Evolutionary conservation across 352 stramenopile genomes (phyloP).

Genomic region (Globisporangium orthogonon): DNA sequence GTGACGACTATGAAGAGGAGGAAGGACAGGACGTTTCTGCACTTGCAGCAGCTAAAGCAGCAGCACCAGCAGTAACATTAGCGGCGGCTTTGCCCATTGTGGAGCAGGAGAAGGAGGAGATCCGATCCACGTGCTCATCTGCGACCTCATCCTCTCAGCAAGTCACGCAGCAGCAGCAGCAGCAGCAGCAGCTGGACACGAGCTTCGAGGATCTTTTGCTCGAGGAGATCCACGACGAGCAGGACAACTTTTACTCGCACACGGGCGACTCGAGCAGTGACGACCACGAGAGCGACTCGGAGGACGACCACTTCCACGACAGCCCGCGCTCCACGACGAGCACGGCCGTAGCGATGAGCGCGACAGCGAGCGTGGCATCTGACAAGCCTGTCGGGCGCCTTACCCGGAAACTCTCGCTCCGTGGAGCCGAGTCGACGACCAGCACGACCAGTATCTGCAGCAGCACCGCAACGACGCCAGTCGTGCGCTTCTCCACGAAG

Average conservation of each 20-base stretch:
- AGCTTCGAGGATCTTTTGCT: conserved; percentile 5
- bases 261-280: conserved; percentile 11
- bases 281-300: conserved; percentile 6
- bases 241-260: conserved; percentile 15
- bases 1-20: conserved; percentile 36
- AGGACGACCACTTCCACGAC: conserved; percentile 5
- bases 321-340: neutral
- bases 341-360: neutral
- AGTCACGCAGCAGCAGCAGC: neutral
- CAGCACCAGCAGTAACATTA: conserved; percentile 1
- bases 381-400: neutral
- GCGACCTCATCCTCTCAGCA: neutral
- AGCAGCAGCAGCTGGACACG: no score
- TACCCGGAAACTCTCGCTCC: neutral
- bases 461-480: neutral
- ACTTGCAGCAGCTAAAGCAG: conserved; percentile 8
- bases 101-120: no score
- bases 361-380: neutral
- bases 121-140: no score
- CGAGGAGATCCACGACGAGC: conserved; percentile 16
- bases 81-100: neutral
- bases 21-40: conserved; percentile 13
- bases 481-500: neutral
- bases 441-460: neutral
- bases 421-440: neutral